Base-by-base conservation (phyloP, 2,329 filamentous ascomycete species). In the Aureobasidium pullulans region DNA sequence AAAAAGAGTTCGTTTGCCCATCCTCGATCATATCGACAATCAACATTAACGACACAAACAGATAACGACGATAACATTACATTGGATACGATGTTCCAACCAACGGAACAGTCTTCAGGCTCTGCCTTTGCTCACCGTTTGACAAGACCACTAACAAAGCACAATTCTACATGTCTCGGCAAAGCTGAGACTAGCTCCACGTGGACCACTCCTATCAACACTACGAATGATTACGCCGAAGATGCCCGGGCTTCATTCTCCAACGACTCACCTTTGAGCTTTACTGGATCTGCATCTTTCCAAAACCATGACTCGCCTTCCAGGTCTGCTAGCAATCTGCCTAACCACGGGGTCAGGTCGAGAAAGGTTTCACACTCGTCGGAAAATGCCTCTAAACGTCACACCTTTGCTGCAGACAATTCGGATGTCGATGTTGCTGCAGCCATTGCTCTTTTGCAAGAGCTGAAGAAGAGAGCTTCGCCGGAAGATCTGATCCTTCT, bases 401-500 rank as follows among this genome's bases (percentile, higher is more conserved):
- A 49, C 16, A 48, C 59, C 6, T 9, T 57, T 23, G 50, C 50
- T 37, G 53, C 15, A 29, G 59, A 61, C 46, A 47, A 43, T 13
- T 57, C 50, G 13, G 52, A 61, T 46, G 70, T 77, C 40, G 77
- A 80, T 61, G 61, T 79, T 37, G 73, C 74, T 40, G 71, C 74
- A 10, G 76, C 77, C 6, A 75, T 79, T 40, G 68, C 68, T 31
- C 67, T 80, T 37, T 63, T 79, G 61, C 73, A 79, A 59, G 73
- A 79, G 64, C 69, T 79, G 60, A 76, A 75, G 66, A 78, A 75
- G 66, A 77, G 70, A 44, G 77, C 75, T 1, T 73, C 75, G 6
- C 76, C 76, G 1, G 76, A 79, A 57, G 76, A 79, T 59, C 68
- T 79, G 34, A 76, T 75, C 28, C 75, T 77, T 32, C 62, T 73